Percentiles rank a stretch among this genome's conserved stretches.
Evolutionary conservation across 2,329 filamentous ascomycete genomes (phyloP).

Genomic region (Domatiomyces catenatus): DNA sequence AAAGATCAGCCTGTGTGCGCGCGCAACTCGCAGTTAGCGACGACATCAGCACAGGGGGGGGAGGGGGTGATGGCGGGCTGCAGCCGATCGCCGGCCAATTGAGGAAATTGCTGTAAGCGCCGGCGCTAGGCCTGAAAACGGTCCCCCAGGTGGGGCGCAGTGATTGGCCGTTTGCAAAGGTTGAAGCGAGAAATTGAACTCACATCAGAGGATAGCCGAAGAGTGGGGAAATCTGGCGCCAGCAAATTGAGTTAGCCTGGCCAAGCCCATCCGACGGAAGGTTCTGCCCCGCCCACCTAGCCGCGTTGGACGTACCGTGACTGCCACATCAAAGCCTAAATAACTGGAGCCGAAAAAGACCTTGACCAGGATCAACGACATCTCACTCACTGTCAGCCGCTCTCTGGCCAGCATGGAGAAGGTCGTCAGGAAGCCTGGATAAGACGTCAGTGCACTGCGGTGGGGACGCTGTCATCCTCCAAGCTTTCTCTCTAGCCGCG

Average conservation of each 20-base stretch:
- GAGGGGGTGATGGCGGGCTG: conserved; percentile 3
- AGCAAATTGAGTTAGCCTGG: conserved; percentile 4
- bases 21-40: conserved; percentile 8
- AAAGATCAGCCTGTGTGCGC: conserved; percentile 36
- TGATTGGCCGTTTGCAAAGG: conserved; percentile 1
- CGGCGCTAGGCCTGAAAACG: neutral
- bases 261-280: neutral
- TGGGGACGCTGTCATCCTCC: neutral
- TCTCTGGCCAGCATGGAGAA: conserved; percentile 46
- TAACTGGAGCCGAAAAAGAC: conserved; percentile 49
- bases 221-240: conserved; percentile 14
- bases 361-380: conserved; percentile 46
- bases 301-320: conserved; percentile 16
- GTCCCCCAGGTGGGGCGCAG: neutral
- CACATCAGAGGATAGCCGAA: conserved; percentile 18
- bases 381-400: conserved; percentile 38
- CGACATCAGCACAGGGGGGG: neutral
- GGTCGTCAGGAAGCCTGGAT: conserved; percentile 64
- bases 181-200: conserved; percentile 4
- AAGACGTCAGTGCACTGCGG: conserved; percentile 3
- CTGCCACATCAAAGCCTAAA: conserved; percentile 40
- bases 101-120: conserved; percentile 5
- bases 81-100: neutral
- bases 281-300: neutral
- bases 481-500: too few species aligned